Base-by-base conservation (phyloP, 139 green algal genomes). In the Chlamydomonas sp. region DNA sequence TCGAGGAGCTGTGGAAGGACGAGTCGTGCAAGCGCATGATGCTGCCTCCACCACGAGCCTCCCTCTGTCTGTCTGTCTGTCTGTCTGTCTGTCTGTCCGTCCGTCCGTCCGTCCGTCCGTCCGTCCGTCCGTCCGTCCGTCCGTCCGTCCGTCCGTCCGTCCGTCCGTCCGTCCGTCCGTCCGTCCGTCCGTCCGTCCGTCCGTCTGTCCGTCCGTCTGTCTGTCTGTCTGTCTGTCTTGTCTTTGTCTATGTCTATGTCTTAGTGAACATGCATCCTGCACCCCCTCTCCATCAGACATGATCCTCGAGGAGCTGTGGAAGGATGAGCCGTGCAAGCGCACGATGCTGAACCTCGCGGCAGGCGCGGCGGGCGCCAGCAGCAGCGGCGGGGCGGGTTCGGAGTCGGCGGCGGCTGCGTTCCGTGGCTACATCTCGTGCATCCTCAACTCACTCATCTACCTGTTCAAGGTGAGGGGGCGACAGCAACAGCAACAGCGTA, bases 391-490 rank as follows among this genome's bases (percentile, higher is more conserved):
- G 29, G 59, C 33, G 5, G 28, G 35, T 1, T 61, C 58, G 34
- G 16, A 47, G 28, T 50, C 28, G 1, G 39, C 67, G 31, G 54
- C 65, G 35, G 37, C 39, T 29, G 48, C 48, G 47, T 88, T 91
- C 69, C 34, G 33, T 0, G 81, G 84, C 63, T 93, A 86, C 72
- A 75, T 79, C 10, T 54, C 60, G 3, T 76, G 78, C 2, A 77
- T 92, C 64, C 83, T 95, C 31, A 91, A 92, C 72, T 79, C 83
- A 71, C 77, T 95, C n/a, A 89, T 93, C 67, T 92, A 95, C 73
- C 74, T 92, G 35, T 83, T 95, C 69, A 85, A 91, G 75, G 85
- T 85, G 50, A 62, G n/a, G n/a, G n/a, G n/a, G n/a, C n/a, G n/a
- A n/a, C n/a, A n/a, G n/a, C n/a, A n/a, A n/a, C n/a, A n/a, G n/a